These are phyloP conservation scores for Clonostachys solani DNA, from an alignment of 2,329 filamentous ascomycete genomes.

Conservation along the genomic window DNA sequence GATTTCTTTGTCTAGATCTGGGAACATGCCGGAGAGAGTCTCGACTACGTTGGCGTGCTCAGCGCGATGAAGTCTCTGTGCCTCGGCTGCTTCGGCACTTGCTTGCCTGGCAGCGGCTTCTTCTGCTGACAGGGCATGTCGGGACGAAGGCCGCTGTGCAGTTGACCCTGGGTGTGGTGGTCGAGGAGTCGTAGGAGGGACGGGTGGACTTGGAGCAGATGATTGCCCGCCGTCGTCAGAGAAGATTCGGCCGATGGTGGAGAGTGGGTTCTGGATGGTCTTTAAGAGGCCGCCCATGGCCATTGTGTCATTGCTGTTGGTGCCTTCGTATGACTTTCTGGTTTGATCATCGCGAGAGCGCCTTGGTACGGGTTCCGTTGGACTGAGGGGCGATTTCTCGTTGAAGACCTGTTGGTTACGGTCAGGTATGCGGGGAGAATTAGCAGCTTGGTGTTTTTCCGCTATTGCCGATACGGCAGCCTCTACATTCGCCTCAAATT, in stretches of 20 bases:
- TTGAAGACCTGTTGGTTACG: slow-evolving; percentile 29
- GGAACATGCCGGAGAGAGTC: slow-evolving; percentile 94
- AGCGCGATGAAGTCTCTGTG: slow-evolving; percentile 72
- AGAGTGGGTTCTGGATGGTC: slow-evolving; percentile 86
- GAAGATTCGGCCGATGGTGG: slow-evolving; percentile 92
- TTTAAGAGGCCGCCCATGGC: slow-evolving; percentile 82
- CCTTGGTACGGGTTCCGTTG: too few species aligned
- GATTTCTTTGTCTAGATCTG: slow-evolving; percentile 86
- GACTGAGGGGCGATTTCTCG: slow-evolving; percentile 37
- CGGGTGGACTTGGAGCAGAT: slow-evolving; percentile 15
- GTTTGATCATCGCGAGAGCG: slow-evolving; percentile 1
- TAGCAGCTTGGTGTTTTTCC: slow-evolving; percentile 66
- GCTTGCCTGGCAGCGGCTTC: slow-evolving; percentile 88
- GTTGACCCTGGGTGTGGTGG: slow-evolving; percentile 13
- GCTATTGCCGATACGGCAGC: slow-evolving; percentile 93
- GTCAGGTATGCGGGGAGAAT: slow-evolving; percentile 30
- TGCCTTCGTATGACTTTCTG: slow-evolving; percentile 38
- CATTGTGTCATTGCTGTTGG: slow-evolving; percentile 64
- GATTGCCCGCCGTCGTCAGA: slow-evolving; percentile 56
- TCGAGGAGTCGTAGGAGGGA: slow-evolving; percentile 4
- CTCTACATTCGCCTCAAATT: slow-evolving; percentile 96
- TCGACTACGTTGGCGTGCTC: slow-evolving; percentile 93
- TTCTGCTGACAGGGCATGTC: slow-evolving; percentile 62
- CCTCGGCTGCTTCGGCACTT: slow-evolving; percentile 84
- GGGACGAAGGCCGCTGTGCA: slow-evolving; percentile 21